These are phyloP conservation scores for Phanerodontia chrysosporium DNA, from an alignment of 768 basidiomycete species.

Conservation along the genomic window DNA sequence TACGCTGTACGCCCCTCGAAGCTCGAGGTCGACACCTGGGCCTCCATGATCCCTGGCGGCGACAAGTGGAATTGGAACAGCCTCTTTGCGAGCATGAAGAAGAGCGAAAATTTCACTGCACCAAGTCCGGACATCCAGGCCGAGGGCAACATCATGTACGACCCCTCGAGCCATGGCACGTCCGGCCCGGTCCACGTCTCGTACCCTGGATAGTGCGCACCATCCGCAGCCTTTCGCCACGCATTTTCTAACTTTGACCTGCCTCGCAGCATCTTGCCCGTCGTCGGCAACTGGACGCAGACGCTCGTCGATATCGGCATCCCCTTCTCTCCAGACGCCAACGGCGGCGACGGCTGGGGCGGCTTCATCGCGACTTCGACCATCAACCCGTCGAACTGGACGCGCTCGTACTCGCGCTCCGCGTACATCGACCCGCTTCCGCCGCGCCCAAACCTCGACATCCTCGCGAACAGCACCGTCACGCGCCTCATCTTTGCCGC, in stretches of 20 bases:
- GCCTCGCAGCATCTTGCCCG: constrained; percentile 41
- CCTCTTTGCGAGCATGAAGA: constrained; percentile 42
- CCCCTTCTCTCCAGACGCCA: constrained; percentile 34
- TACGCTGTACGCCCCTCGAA: constrained; percentile 54
- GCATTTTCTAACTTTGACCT: not conserved
- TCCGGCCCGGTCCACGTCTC: constrained; percentile 45
- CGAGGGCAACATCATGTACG: constrained; percentile 41
- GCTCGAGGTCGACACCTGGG: constrained; percentile 46
- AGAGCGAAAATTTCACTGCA: constrained; percentile 53
- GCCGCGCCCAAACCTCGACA: constrained; percentile 57
- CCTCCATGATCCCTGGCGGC: constrained; percentile 35
- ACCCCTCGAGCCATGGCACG: constrained; percentile 44
- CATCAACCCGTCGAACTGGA: constrained; percentile 62
- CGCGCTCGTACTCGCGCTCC: constrained; percentile 60
- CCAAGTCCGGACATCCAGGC: constrained; percentile 38
- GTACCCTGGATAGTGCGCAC: constrained; percentile 50
- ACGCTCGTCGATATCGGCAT: constrained; percentile 45
- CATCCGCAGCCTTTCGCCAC: not conserved
- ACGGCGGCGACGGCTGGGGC: constrained; percentile 46
- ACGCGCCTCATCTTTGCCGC: constrained; percentile 45
- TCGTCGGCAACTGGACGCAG: constrained; percentile 53
- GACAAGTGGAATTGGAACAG: constrained; percentile 44
- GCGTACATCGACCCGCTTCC: constrained; percentile 65
- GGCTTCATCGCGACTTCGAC: constrained; percentile 51
- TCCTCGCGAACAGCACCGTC: constrained; percentile 58